Percentiles rank a stretch among this genome's conserved stretches.
Evolutionary conservation across 1,139 yeast species (phyloP).

Genomic region (Kodamaea plutei): DNA sequence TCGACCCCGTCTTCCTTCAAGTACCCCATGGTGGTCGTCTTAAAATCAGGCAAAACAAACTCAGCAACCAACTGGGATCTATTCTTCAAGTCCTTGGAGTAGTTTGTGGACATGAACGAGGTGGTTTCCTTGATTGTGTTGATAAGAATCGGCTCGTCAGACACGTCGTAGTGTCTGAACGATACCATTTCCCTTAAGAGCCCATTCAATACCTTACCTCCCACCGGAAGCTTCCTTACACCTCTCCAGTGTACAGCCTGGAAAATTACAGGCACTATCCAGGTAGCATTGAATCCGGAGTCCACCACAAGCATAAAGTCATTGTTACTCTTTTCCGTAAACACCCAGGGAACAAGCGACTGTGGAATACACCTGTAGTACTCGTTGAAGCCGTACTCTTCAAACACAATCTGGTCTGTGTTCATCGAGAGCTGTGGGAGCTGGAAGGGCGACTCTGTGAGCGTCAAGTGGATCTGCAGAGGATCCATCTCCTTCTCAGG

Average conservation of each 20-base stretch:
- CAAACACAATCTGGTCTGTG: constrained; percentile 90
- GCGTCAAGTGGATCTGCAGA: constrained; percentile 46
- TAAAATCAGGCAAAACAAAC: constrained; percentile 84
- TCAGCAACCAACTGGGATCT: constrained; percentile 39
- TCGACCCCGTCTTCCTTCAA: constrained; percentile 37
- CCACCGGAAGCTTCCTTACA: constrained; percentile 70
- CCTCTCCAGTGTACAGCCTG: constrained; percentile 80
- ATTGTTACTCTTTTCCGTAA: constrained; percentile 21
- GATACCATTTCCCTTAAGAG: constrained; percentile 79
- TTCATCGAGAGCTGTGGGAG: constrained; percentile 79
- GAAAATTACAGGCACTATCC: constrained; percentile 79
- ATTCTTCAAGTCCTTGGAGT: constrained; percentile 49
- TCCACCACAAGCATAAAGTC: constrained; percentile 83
- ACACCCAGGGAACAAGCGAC: constrained; percentile 69
- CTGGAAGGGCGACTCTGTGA: constrained; percentile 79
- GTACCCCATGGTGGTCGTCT: constrained; percentile 70
- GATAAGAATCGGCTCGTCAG: constrained; percentile 82
- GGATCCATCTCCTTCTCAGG: constrained; percentile 40
- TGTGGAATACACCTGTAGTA: constrained; percentile 62
- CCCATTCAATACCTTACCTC: constrained; percentile 83
- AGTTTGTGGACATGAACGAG: constrained; percentile 69
- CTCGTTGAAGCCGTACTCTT: constrained; percentile 79
- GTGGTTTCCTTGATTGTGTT: constrained; percentile 82
- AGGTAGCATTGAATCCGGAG: constrained; percentile 83
- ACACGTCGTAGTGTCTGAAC: constrained; percentile 88